Conservation (phyloP, 83 land plant species). For the Picea abies region DNA sequence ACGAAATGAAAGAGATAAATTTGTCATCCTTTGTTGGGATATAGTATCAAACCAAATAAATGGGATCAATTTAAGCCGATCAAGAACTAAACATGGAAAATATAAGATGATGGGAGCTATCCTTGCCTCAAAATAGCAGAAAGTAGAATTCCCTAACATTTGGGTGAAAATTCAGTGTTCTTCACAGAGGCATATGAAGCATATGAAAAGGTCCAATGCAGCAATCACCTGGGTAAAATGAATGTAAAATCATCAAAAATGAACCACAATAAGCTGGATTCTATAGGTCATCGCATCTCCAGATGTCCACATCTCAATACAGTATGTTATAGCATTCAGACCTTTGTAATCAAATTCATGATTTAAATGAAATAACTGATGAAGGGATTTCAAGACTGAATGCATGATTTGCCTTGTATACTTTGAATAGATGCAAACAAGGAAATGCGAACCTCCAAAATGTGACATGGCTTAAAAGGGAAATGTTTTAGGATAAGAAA, state of each 20-base stretch:
- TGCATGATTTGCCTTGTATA: background rate
- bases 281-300: background rate
- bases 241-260: background rate
- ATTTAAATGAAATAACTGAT: too few relatives aligned
- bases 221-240: too few relatives aligned
- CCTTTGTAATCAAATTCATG: too few relatives aligned
- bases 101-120: background rate
- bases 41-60: too few relatives aligned
- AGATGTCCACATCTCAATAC: background rate
- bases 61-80: background rate
- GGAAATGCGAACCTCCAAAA: too few relatives aligned
- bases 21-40: too few relatives aligned
- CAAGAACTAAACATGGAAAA: background rate
- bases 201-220: too few relatives aligned
- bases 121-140: background rate
- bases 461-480: too few relatives aligned
- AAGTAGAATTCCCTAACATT: background rate
- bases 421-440: too few relatives aligned
- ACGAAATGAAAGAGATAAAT: too few relatives aligned
- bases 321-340: background rate
- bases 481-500: background rate
- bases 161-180: background rate
- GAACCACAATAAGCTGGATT: background rate
- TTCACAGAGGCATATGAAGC: too few relatives aligned
- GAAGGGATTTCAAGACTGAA: background rate